Evolutionary conservation across 139 green algal genomes (phyloP).

Genomic region (Tetraselmis striata): DNA sequence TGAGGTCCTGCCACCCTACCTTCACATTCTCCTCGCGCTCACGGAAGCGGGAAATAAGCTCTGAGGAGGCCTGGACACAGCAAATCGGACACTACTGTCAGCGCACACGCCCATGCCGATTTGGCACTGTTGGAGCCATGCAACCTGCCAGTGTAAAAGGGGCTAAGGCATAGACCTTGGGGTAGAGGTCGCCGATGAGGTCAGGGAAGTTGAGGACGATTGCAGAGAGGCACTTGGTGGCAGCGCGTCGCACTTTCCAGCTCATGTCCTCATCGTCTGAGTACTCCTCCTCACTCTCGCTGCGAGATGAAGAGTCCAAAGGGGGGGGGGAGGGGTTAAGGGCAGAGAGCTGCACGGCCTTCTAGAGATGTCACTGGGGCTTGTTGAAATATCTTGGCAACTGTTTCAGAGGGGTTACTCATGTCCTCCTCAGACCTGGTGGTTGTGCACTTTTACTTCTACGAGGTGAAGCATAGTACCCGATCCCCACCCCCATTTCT

Average conservation of each 20-base stretch:
- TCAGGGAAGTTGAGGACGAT: conserved; percentile 41
- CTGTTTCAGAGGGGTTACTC: too few relatives aligned
- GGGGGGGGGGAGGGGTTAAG: neutral
- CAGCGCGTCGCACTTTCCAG: conserved; percentile 89
- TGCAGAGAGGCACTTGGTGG: conserved; percentile 58
- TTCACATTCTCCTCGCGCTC: conserved; percentile 93
- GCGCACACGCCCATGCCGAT: conserved; percentile 17
- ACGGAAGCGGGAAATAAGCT: conserved; percentile 68
- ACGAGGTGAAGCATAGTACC: too few relatives aligned
- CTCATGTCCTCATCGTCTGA: conserved; percentile 90
- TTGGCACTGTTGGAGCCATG: conserved; percentile 12
- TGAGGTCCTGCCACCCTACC: too few relatives aligned
- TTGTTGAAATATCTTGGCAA: too few relatives aligned
- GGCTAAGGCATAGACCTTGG: conserved; percentile 36
- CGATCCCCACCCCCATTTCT: too few relatives aligned
- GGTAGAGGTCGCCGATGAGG: conserved; percentile 37
- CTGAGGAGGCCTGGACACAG: conserved; percentile 16
- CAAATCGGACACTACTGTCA: too few relatives aligned
- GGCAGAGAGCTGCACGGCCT: too few relatives aligned
- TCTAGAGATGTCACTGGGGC: too few relatives aligned
- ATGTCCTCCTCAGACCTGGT: too few relatives aligned
- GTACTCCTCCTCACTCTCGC: conserved; percentile 69
- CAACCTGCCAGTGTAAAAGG: too few relatives aligned
- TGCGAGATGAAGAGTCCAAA: neutral
- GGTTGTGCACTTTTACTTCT: too few relatives aligned